A percentile compares a stretch with the other conserved stretches of the same genome.
These are phyloP conservation scores for Penicillium sp. DNA, from an alignment of 2,329 filamentous ascomycete species.

Conservation along the genomic window DNA sequence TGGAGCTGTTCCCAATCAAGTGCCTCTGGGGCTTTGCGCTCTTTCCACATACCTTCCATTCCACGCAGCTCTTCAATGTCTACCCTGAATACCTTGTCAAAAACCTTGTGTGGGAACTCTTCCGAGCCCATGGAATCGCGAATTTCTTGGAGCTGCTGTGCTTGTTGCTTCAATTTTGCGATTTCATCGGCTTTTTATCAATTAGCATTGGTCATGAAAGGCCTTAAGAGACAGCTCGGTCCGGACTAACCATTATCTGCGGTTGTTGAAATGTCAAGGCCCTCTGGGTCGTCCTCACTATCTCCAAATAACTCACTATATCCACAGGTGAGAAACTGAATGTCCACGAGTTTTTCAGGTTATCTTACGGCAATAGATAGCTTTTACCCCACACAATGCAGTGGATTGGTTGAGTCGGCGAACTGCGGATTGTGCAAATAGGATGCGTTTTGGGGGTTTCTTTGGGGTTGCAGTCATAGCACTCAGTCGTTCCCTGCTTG, in stretches of 20 bases:
- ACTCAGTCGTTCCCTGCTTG: conserved; percentile 72
- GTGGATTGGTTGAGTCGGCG: conserved; percentile 92
- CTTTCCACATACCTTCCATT: conserved; percentile 97
- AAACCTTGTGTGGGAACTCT: conserved; percentile 75
- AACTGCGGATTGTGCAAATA: conserved; percentile 95
- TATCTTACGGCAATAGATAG: conserved; percentile 74
- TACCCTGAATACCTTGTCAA: conserved; percentile 86
- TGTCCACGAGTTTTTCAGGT: background rate
- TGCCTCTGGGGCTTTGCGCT: conserved; percentile 69
- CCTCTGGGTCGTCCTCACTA: conserved; percentile 79
- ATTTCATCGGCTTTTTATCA: conserved; percentile 67
- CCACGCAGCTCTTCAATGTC: conserved; percentile 79
- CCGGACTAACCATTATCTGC: conserved; percentile 68
- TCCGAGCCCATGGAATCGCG: conserved; percentile 75
- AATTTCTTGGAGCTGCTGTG: conserved; percentile 79
- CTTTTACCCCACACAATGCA: conserved; percentile 99
- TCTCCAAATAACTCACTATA: conserved; percentile 79
- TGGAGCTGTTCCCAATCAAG: conserved; percentile 67
- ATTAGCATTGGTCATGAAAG: conserved; percentile 18
- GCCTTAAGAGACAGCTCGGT: background rate
- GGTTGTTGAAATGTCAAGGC: conserved; percentile 77
- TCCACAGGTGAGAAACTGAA: conserved; percentile 21
- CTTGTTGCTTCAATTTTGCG: conserved; percentile 79
- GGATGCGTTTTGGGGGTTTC: conserved; percentile 89
- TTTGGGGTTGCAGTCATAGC: conserved; percentile 92